Evolutionary conservation across 1,139 yeast genomes (phyloP).

Genomic region (Debaryomyces nepalensis): DNA sequence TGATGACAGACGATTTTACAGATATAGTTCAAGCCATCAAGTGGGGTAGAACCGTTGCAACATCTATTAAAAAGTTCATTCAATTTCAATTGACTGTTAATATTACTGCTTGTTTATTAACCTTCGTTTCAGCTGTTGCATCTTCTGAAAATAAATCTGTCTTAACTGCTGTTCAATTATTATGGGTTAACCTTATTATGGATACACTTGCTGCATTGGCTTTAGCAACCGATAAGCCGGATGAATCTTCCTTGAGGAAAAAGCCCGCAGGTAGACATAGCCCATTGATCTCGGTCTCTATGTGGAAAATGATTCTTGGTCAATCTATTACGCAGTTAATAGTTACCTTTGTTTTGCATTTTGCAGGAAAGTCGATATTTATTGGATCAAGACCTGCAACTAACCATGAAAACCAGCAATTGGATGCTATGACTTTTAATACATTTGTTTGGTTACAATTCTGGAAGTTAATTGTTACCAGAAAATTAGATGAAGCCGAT

Average conservation of each 20-base stretch:
- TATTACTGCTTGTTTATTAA: slow-evolving; percentile 89
- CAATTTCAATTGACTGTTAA: slow-evolving; percentile 97
- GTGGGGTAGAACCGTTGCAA: slow-evolving; percentile 98
- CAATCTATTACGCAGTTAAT: slow-evolving; percentile 79
- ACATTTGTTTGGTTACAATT: slow-evolving; percentile 98
- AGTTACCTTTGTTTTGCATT: slow-evolving; percentile 80
- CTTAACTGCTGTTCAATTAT: slow-evolving; percentile 91
- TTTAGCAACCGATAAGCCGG: slow-evolving; percentile 96
- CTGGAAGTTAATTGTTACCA: slow-evolving; percentile 87
- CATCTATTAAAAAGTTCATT: slow-evolving; percentile 90
- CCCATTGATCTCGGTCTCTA: slow-evolving; percentile 84
- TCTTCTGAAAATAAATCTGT: slow-evolving; percentile 80
- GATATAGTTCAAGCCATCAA: slow-evolving; percentile 97
- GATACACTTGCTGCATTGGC: slow-evolving; percentile 98
- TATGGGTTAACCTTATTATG: slow-evolving; percentile 98
- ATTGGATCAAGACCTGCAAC: slow-evolving; percentile 42
- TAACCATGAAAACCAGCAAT: slow-evolving; percentile 57
- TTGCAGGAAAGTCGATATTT: slow-evolving; percentile 72
- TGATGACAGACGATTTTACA: slow-evolving; percentile 94
- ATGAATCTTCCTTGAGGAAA: slow-evolving; percentile 73
- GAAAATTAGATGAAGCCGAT: slow-evolving; percentile 90
- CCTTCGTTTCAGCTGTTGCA: slow-evolving; percentile 93
- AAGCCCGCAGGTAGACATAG: slow-evolving; percentile 83
- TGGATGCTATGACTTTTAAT: slow-evolving; percentile 88
- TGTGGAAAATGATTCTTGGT: slow-evolving; percentile 98